phyloP scores from a whole-genome alignment of 1,139 yeast genomes.

The Chernovozyma sophiae-reginae region DNA sequence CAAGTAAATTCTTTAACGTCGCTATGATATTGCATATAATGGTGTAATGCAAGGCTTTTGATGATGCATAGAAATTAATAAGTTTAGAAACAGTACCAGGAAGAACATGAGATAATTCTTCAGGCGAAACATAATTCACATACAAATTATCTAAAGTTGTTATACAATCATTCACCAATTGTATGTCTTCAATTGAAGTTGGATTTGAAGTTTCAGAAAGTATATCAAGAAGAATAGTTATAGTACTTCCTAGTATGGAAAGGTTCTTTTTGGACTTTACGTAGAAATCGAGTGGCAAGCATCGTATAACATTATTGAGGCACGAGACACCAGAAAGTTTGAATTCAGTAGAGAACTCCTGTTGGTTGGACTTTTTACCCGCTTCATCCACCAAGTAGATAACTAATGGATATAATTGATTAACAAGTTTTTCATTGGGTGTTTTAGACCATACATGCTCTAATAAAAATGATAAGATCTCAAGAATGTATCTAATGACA shows the following conservation, averaged over 20 bases:
- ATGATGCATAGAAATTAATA: constrained; percentile 22
- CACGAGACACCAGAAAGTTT: constrained; percentile 17
- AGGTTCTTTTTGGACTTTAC: constrained; percentile 15
- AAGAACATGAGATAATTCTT: constrained; percentile 32
- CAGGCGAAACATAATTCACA: constrained; percentile 18
- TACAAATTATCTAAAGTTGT: constrained; percentile 14
- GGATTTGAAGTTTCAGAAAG: constrained; percentile 10
- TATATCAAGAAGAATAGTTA: constrained; percentile 20
- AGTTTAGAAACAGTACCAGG: constrained; percentile 39
- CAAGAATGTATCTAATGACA: constrained; percentile 20
- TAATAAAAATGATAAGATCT: constrained; percentile 27
- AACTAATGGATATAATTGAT: constrained; percentile 34
- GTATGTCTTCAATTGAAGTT: constrained; percentile 17
- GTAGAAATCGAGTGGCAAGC: constrained; percentile 22
- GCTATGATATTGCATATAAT: constrained; percentile 20
- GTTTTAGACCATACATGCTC: constrained; percentile 30
- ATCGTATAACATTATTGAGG: constrained; percentile 13
- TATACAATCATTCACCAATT: constrained; percentile 11
- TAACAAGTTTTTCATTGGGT: constrained; percentile 22
- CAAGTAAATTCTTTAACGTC: constrained; percentile 18
- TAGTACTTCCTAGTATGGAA: constrained; percentile 24
- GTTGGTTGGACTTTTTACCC: neutral
- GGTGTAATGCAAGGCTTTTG: constrained; percentile 23
- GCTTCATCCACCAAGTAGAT: constrained; percentile 19
- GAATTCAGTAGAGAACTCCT: constrained; percentile 12